Evolutionary conservation across 768 basidiomycete genomes (phyloP), one percentile per base, ranked within the genome.

Genomic region (Lentinula sp.): DNA sequence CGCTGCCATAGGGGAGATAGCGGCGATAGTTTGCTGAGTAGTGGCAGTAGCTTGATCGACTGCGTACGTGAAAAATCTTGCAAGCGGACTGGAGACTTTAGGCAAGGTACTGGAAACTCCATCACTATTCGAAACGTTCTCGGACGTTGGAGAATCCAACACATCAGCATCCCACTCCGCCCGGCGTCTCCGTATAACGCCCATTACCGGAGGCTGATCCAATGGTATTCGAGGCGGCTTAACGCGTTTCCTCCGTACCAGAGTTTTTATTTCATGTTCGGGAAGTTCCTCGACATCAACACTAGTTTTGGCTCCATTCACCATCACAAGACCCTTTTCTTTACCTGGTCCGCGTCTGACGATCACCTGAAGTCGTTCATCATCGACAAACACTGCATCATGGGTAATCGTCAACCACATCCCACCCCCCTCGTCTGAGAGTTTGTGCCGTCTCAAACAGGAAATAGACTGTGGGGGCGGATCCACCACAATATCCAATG

Each of bases 391-490:
- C n/a, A 87, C 72, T 1, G 85, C 84, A 63, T 96, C 91, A 66
- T 98, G 95, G 4, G 85, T 89, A 66, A 98, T 79, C 0, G 93
- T 95, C 32, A 99, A 72, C 97, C 97, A 99, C 18, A 97, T 73
- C 0, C 97, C 97, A 15, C 96, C 95, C 2, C 96, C 96, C 37
- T 89, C 87, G 3, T 81, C 76, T 1, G 93, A 93, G 5, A 98
- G 79, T 6, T 89, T 84, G 73, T 98, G 96, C 35, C 97, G 83
- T 7, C 90, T 85, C 8, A 99, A 79, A 62, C 89, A 93, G 0
- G 89, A 84, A 41, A 96, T 86, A 4, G 83, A 79, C 62, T 88
- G 86, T 12, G 95, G 95, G 3, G 95, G 93, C 1, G 96, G 97
- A 71, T 98, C 95, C 52, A 97, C 83, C 32, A 96, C 88, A 53